Evolutionary conservation across 495 filamentous ascomycete genomes (phyloP).

Genomic region (Neurospora sublineolata): DNA sequence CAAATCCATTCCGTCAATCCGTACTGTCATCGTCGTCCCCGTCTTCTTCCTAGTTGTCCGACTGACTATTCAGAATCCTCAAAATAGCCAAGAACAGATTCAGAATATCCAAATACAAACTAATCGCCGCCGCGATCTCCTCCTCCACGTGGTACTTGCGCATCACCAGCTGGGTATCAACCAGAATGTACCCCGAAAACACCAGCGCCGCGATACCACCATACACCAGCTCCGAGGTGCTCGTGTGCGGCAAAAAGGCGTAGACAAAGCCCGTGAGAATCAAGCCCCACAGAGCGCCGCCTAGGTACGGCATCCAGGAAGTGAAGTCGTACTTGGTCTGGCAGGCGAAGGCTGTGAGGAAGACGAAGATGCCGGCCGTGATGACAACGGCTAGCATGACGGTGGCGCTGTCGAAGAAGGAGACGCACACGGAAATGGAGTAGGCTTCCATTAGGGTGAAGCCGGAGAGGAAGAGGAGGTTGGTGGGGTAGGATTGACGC

Average conservation of each 20-base stretch:
- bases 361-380: constrained; percentile 86
- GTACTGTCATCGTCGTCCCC: not conserved
- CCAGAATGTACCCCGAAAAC: constrained; percentile 87
- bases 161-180: constrained; percentile 93
- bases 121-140: constrained; percentile 94
- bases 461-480: constrained; percentile 79
- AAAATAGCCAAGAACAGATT: constrained; percentile 93
- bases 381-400: constrained; percentile 85
- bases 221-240: constrained; percentile 72
- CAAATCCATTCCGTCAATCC: not conserved
- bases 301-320: constrained; percentile 88
- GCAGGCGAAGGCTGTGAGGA: constrained; percentile 87
- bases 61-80: constrained; percentile 78
- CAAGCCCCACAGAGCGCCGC: constrained; percentile 78
- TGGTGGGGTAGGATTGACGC: constrained; percentile 89
- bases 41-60: constrained; percentile 53
- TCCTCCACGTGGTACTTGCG: constrained; percentile 95
- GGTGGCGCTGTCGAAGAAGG: constrained; percentile 68
- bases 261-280: constrained; percentile 88
- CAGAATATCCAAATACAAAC: constrained; percentile 90
- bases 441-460: constrained; percentile 95
- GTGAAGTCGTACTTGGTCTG: constrained; percentile 99
- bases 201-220: constrained; percentile 69
- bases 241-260: constrained; percentile 69
- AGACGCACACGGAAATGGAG: constrained; percentile 79